Percentiles rank a stretch among this genome's conserved stretches.
phyloP scores from a whole-genome alignment of 202 grass and related monocot species.

The Setaria viridis region DNA sequence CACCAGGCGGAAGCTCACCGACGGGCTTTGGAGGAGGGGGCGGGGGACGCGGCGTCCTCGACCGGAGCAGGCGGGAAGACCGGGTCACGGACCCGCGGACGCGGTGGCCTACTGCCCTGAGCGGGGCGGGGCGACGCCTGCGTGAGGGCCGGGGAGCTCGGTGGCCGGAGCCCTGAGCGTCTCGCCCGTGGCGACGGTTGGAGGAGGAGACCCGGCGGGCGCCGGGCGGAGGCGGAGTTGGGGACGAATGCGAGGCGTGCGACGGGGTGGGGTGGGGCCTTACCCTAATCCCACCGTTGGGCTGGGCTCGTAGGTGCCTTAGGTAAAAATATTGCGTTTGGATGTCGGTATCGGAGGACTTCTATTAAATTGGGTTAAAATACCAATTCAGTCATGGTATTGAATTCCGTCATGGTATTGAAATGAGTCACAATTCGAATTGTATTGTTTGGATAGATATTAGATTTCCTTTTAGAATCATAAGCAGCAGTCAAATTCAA shows the following conservation, averaged over 20 bases:
- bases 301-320: not conserved
- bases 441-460: too few relatives aligned
- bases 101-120: too few relatives aligned
- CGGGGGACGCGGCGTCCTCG: not conserved
- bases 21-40: not conserved
- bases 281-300: not conserved
- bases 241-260: not conserved
- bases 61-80: too few relatives aligned
- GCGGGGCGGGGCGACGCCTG: not conserved
- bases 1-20: not conserved
- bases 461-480: too few relatives aligned
- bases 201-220: not conserved
- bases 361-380: too few relatives aligned
- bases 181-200: not conserved
- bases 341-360: too few relatives aligned
- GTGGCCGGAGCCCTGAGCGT: not conserved
- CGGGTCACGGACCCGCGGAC: too few relatives aligned
- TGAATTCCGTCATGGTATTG: too few relatives aligned
- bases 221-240: not conserved
- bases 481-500: too few relatives aligned
- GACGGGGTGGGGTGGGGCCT: not conserved
- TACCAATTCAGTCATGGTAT: too few relatives aligned
- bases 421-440: too few relatives aligned
- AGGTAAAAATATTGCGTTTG: too few relatives aligned
- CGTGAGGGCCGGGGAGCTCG: not conserved